These are phyloP conservation scores for Cystobasidiaceae sp. DNA, from an alignment of 1,284 basidiomycete genomes.

Conservation along the genomic window DNA sequence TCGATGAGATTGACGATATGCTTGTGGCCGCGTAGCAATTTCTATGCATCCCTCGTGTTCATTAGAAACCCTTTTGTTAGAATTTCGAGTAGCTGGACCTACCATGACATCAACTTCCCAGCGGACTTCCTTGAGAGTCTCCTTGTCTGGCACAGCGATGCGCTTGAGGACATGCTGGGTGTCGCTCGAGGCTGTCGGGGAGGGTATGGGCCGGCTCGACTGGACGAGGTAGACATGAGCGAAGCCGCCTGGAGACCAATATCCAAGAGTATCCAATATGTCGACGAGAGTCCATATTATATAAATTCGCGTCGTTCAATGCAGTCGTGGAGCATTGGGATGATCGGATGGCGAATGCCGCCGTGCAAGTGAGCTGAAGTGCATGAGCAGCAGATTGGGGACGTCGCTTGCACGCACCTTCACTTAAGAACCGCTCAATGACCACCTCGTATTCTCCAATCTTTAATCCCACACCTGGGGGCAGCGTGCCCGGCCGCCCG, in stretches of 20 bases:
- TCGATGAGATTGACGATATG: slow-evolving; percentile 92
- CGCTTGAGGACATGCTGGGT: slow-evolving; percentile 91
- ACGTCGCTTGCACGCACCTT: slow-evolving; percentile 58
- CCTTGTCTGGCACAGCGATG: slow-evolving; percentile 86
- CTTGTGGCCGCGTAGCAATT: slow-evolving; percentile 77
- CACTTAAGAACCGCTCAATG: slow-evolving; percentile 82
- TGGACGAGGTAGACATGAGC: slow-evolving; percentile 96
- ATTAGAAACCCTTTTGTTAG: background rate
- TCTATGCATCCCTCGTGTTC: no score
- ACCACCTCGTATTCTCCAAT: slow-evolving; percentile 86
- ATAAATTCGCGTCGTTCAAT: background rate
- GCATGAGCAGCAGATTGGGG: background rate
- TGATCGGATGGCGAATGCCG: background rate
- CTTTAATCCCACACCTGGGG: slow-evolving; percentile 73
- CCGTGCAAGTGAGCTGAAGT: background rate
- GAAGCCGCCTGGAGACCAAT: slow-evolving; percentile 70
- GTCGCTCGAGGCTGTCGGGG: slow-evolving; percentile 48
- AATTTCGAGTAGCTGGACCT: slow-evolving; percentile 44
- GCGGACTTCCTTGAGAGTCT: slow-evolving; percentile 87
- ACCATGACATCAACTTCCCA: slow-evolving; percentile 99
- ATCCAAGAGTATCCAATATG: background rate
- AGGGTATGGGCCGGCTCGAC: slow-evolving; percentile 68
- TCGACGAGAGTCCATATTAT: background rate
- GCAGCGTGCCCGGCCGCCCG: slow-evolving; percentile 47
- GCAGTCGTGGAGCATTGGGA: background rate